phyloP scores from a whole-genome alignment of 2,329 filamentous ascomycete genomes.

The Ceratocystis destructans region DNA sequence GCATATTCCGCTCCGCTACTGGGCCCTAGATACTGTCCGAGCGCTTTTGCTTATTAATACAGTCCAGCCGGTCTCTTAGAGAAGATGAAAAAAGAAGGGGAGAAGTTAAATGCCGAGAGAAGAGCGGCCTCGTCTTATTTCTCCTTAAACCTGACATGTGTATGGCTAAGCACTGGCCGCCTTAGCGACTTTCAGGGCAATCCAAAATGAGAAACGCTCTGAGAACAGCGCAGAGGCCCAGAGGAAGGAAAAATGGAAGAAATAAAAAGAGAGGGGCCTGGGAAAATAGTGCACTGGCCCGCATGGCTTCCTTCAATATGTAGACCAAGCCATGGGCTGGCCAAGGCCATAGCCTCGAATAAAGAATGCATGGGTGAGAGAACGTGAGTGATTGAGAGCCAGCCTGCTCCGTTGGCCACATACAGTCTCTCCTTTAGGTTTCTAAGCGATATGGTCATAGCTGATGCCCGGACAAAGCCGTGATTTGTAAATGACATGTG shows the following conservation, averaged over 20 bases:
- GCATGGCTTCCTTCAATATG: neutral
- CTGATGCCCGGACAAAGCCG: neutral
- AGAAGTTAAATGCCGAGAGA: neutral
- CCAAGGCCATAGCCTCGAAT: neutral
- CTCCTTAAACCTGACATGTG: neutral
- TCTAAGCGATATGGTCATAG: slow-evolving; percentile 4
- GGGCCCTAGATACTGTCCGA: neutral
- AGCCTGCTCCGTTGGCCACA: neutral
- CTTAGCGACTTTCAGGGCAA: too few species aligned
- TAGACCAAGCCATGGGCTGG: neutral
- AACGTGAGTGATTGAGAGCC: neutral
- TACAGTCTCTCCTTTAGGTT: neutral
- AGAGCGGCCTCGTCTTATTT: neutral
- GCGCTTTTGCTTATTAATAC: neutral
- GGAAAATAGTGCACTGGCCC: neutral
- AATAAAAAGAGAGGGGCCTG: neutral
- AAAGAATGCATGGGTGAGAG: too few species aligned
- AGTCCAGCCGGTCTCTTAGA: neutral
- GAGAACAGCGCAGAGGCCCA: neutral
- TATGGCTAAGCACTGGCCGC: neutral
- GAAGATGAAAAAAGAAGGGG: neutral
- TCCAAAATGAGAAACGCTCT: too few species aligned
- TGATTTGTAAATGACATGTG: neutral
- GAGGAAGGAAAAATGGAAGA: neutral
- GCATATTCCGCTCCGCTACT: neutral